Evolutionary conservation across 2,329 filamentous ascomycete species (phyloP), one percentile per base, ranked within the genome.

Genomic region (Verticillium albo-atrum): DNA sequence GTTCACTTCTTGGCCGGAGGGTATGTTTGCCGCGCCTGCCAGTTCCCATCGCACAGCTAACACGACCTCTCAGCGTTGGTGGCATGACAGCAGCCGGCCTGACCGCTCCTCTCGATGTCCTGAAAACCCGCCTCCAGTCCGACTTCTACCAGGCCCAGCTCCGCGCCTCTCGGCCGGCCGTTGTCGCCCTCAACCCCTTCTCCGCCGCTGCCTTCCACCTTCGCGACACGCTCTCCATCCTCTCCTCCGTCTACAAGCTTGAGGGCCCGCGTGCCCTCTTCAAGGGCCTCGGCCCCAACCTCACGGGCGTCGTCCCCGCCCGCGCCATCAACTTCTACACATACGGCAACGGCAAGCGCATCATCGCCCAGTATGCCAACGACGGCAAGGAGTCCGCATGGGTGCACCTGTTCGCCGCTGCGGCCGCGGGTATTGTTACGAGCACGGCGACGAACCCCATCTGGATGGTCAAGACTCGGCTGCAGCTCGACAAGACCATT

Each of bases 401-500:
- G 81, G 87, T 97, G 12, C 92, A 97, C 72, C 80, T 97, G 9
- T 78, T 84, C 54, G 88, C 92, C 1, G 93, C 90, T 5, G 86
- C 90, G 1, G 81, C 83, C 17, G 92, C 93, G 1, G 93, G 93
- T 2, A 84, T 97, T 51, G 88, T 89, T 6, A 97, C 94, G 0
- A 91, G 91, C 54, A 97, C 94, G 1, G 91, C 89, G 25, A 98
- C 93, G 37, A 97, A 97, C 74, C 93, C 93, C 1, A 97, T 98
- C 69, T 98, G 93, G 93, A 84, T 98, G 63, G 87, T 98, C 70
- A 98, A 98, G 82, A 98, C 93, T 47, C 82, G 93, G 32, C 73
- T 98, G 67, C 93, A 98, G 76, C 84, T 98, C 34, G 93, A 98
- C 78, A 96, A 93, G 78, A 91, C 90, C 70, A 84, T 87, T 57